Percentiles rank a stretch among this genome's conserved stretches.
Conservation (phyloP, 768 basidiomycete species). For the Lactifluus echinatus region DNA sequence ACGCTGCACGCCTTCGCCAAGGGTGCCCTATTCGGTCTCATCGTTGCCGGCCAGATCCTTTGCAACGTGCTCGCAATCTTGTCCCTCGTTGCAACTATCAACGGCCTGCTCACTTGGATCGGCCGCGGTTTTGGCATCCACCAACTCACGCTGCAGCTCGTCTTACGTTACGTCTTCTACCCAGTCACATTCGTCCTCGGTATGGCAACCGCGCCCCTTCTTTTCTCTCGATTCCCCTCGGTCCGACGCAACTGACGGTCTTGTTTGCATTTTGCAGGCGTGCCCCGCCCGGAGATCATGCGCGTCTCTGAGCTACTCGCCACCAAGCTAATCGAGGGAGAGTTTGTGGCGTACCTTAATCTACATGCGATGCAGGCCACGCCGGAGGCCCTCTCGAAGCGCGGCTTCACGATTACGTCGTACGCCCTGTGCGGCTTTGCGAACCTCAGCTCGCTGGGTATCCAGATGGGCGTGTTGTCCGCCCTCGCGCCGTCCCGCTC, state of each 20-base stretch:
- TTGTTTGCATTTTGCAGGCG: conserved; percentile 37
- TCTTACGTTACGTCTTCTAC: conserved; percentile 83
- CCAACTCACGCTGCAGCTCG: conserved; percentile 72
- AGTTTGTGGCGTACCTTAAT: conserved; percentile 66
- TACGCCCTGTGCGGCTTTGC: conserved; percentile 91
- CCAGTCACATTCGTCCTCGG: conserved; percentile 74
- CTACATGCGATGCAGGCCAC: conserved; percentile 41
- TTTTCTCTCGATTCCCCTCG: neutral
- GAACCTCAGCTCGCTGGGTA: conserved; percentile 78
- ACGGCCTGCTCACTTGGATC: conserved; percentile 84
- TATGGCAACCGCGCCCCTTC: conserved; percentile 8
- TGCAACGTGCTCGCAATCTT: conserved; percentile 82
- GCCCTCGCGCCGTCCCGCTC: conserved; percentile 62
- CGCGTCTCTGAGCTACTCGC: conserved; percentile 74
- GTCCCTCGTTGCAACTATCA: conserved; percentile 71
- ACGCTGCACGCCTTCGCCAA: conserved; percentile 83
- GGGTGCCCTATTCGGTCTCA: conserved; percentile 76
- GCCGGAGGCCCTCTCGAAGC: conserved; percentile 50
- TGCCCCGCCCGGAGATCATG: conserved; percentile 75
- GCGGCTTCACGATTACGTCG: conserved; percentile 74
- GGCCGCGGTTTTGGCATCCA: conserved; percentile 80
- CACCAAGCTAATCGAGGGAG: conserved; percentile 81
- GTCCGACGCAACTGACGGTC: neutral
- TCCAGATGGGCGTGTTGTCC: conserved; percentile 71
- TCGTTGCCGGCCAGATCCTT: conserved; percentile 85